These are phyloP conservation scores for Chaetomiaceae sp. DNA, from an alignment of 2,329 filamentous ascomycete species.

Conservation along the genomic window DNA sequence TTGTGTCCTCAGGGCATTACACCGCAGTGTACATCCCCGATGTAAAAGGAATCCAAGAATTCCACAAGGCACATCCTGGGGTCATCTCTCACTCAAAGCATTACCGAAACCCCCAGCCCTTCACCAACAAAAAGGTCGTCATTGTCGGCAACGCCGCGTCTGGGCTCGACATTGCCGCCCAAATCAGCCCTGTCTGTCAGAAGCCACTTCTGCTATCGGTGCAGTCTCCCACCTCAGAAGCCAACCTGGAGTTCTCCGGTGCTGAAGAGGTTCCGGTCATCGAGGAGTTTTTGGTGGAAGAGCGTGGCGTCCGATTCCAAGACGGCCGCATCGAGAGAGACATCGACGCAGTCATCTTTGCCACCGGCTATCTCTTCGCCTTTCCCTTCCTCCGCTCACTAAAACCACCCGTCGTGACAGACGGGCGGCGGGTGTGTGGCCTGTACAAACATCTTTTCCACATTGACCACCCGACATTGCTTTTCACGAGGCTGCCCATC, in stretches of 20 bases:
- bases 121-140: conserved; percentile 66
- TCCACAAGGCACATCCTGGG: conserved; percentile 55
- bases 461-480: conserved; percentile 69
- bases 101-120: conserved; percentile 64
- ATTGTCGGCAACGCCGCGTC: conserved; percentile 83
- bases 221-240: conserved; percentile 45
- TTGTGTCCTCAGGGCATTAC: conserved; percentile 74
- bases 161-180: conserved; percentile 74
- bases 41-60: conserved; percentile 55
- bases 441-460: conserved; percentile 79
- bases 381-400: conserved; percentile 64
- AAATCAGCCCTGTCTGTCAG: conserved; percentile 61
- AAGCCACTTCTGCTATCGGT: conserved; percentile 62
- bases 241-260: conserved; percentile 41
- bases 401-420: conserved; percentile 53
- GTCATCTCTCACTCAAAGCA: conserved; percentile 72
- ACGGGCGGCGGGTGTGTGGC: conserved; percentile 65
- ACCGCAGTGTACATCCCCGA: conserved; percentile 63
- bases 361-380: conserved; percentile 84
- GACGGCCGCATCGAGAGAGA: conserved; percentile 60
- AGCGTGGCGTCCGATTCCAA: conserved; percentile 59
- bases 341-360: conserved; percentile 77
- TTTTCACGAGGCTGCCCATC: conserved; percentile 70
- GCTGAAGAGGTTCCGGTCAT: conserved; percentile 56
- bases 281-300: conserved; percentile 48